Base-by-base conservation (phyloP, 1,284 basidiomycete species). In the Moesziomyces parantarcticus region DNA sequence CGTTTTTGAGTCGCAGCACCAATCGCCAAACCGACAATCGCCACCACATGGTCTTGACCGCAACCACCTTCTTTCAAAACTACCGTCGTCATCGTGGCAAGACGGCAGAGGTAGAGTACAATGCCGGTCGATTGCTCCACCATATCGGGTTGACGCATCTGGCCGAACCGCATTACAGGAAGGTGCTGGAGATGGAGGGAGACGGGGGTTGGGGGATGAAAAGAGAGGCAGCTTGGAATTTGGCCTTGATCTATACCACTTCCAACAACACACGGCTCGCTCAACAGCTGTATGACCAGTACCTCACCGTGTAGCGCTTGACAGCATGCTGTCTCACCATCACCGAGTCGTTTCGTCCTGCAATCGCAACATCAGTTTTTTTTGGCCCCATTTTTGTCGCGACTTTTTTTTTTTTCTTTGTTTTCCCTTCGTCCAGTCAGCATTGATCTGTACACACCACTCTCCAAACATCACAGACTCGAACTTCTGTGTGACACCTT, bases 11-110 rank as follows among this genome's bases (percentile, higher is more conserved):
- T 10, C 88, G 96, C 39, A 91, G 93, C 0, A 93, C 93, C 89
- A 93, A 96, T 76, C 88, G 96, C 11, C 94, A 97, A 82, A 90
- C 92, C 7, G 96, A 98, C 85, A 98, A 99, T 82, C 86, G 94
- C 47, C 92, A 97, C 78, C 93, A 96, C 82, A 62, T 79, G 32
- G 42, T 76, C 18, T 43, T 80, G 7, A 75, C 77, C 20, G 79
- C 67, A 0, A 50, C 76, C 20, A 50, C 63, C 10, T 58, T 79
- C 22, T 48, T 80, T 11, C 50, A 77, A 14, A 65, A 66, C 8
- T 80, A 80, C 46, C 23, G 56, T 20, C 49, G 50, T 88, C 89
- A 48, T 95, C 96, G 83, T 88, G 92, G 59, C 2, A 84, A 86
- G 81, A 85, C 3, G 84, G 46, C 66, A n/a, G 88, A 89, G 49